These are phyloP conservation scores for Verticillium albo-atrum DNA, from an alignment of 2,329 filamentous ascomycete species.

Conservation along the genomic window DNA sequence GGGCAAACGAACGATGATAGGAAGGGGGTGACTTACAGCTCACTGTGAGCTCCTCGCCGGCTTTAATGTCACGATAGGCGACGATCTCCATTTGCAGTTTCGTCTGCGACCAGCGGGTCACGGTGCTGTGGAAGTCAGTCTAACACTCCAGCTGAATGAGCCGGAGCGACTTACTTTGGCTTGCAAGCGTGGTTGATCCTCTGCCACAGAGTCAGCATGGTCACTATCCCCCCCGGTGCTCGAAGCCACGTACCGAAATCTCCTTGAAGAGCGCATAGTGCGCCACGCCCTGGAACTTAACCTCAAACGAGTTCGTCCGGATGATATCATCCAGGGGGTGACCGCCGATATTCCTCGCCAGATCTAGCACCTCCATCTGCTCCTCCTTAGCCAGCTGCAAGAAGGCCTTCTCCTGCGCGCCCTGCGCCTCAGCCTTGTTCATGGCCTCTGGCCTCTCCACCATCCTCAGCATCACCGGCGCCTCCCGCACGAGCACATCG, in stretches of 20 bases:
- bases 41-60: slow-evolving; percentile 29
- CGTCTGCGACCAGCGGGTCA: slow-evolving; percentile 23
- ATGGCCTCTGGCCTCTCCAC: slow-evolving; percentile 16
- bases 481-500: slow-evolving; percentile 23
- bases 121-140: slow-evolving; percentile 19
- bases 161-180: slow-evolving; percentile 24
- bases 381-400: slow-evolving; percentile 18
- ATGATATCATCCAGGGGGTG: slow-evolving; percentile 27
- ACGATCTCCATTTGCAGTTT: slow-evolving; percentile 25
- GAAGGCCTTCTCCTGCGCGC: slow-evolving; percentile 21
- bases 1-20: background rate
- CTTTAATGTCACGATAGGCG: slow-evolving; percentile 26
- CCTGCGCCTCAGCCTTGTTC: slow-evolving; percentile 15
- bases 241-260: slow-evolving; percentile 21
- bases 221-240: background rate
- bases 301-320: slow-evolving; percentile 27
- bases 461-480: slow-evolving; percentile 21
- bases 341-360: slow-evolving; percentile 23
- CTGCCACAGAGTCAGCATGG: slow-evolving; percentile 10
- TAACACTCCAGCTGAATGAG: no score
- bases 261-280: slow-evolving; percentile 26
- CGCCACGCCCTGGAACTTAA: slow-evolving; percentile 14
- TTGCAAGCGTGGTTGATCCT: slow-evolving; percentile 30
- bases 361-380: slow-evolving; percentile 15
- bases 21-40: slow-evolving; percentile 21